Base-by-base conservation (phyloP, 805 yeast genomes). In the Candida ulmi region DNA sequence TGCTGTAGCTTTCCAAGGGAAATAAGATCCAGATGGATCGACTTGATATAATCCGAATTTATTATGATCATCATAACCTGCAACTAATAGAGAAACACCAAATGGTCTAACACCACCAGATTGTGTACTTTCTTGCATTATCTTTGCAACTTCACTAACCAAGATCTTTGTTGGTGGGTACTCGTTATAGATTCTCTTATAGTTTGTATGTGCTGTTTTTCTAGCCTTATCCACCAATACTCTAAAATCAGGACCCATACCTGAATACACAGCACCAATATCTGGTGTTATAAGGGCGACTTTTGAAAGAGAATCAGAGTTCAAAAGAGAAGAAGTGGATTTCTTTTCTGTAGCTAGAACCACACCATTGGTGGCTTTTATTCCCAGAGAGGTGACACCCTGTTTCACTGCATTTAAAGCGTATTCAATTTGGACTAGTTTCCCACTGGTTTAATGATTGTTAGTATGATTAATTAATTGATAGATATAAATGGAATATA, bases 1-100 rank as follows among this genome's bases (percentile, higher is more conserved):
- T 18, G 99, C 98, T 4, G 99, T 91, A 29, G 99, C 99, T 65
- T 91, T 93, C 99, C 99, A 93, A 9, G 99, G 98, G 74, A 87
- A 93, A 62, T 83, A 93, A 30, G 96, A 80, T 9, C 99, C 99
- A 4, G 95, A 84, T 5, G 99, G 99, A 66, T 93, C 99, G 35
- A 93, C 95, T 66, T 93, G 99, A 63, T 93, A 93, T 44, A 93
- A 71, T 58, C 85, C 85, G 63, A 76, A 90, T 13, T 76, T 71
- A 52, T 74, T 78, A 42, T 71, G 71, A 28, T 83, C 88, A 60
- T 93, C 98, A 60, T 87, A 76, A 17, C 99, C 99, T 9, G 97
- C 99, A 16, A 93, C 88, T 41, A 93, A 70, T 41, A 93, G 69
- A 11, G 96, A 87, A 17, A 95, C 97, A 44, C 99, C 99, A 61